phyloP scores from a whole-genome alignment of 2,329 filamentous ascomycete species.

The Sclerotinia minor region DNA sequence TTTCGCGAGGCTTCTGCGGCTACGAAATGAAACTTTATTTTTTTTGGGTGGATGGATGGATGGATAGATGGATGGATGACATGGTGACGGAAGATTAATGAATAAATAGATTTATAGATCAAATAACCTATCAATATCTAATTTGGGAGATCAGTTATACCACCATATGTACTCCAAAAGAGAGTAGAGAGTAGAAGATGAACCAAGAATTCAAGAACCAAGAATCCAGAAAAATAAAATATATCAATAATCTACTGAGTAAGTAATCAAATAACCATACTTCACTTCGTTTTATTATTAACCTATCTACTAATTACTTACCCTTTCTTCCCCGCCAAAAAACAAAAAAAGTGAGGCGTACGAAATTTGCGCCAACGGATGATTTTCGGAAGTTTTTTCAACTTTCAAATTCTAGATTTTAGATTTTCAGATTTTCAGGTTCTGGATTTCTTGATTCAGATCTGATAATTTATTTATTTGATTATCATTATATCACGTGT shows the following conservation, averaged over 20 bases:
- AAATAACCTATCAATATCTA: conserved; percentile 25
- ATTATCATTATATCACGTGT: too few relatives aligned
- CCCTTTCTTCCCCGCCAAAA: not conserved
- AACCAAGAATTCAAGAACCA: not conserved
- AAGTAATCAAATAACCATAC: too few relatives aligned
- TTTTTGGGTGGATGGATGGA: not conserved
- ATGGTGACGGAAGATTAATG: conserved; percentile 6
- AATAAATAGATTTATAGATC: too few relatives aligned
- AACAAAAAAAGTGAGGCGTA: conserved; percentile 19
- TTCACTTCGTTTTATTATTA: too few relatives aligned
- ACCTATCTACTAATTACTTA: too few relatives aligned
- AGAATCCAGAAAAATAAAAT: too few relatives aligned
- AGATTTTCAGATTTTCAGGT: not conserved
- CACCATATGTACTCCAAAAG: too few relatives aligned
- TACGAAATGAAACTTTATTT: conserved; percentile 7
- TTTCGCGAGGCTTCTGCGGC: not conserved
- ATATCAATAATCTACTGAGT: too few relatives aligned
- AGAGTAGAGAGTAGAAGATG: too few relatives aligned
- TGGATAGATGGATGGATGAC: not conserved
- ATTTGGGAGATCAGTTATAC: conserved; percentile 20
- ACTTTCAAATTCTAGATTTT: too few relatives aligned
- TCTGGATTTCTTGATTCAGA: too few relatives aligned
- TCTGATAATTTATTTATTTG: too few relatives aligned
- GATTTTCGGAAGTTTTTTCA: not conserved
- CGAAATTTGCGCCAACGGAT: conserved; percentile 18